phyloP scores from a whole-genome alignment of 2,329 filamentous ascomycete species.

The Claviceps citrina region DNA sequence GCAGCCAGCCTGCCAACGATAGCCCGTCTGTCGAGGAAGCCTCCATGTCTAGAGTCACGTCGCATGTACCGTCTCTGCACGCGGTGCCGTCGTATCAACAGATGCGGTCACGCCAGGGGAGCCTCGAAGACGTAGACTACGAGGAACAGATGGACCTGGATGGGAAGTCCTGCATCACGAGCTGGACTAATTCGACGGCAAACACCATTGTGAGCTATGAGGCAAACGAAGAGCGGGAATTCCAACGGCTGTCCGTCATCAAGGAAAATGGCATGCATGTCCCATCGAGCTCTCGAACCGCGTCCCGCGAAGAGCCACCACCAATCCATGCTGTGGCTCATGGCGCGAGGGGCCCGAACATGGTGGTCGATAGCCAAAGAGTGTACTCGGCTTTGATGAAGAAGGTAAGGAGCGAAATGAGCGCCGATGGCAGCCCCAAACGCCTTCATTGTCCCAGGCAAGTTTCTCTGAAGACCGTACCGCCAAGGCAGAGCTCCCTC shows the following conservation, averaged over 20 bases:
- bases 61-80: conserved; percentile 35
- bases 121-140: conserved; percentile 33
- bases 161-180: conserved; percentile 52
- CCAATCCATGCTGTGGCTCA: neutral
- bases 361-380: conserved; percentile 36
- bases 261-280: conserved; percentile 34
- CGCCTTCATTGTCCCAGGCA: neutral
- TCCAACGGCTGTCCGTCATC: conserved; percentile 48
- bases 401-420: conserved; percentile 28
- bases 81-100: conserved; percentile 29
- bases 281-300: conserved; percentile 20
- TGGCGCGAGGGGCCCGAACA: conserved; percentile 9
- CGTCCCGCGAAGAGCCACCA: neutral
- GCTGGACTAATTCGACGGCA: conserved; percentile 52
- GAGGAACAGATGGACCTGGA: conserved; percentile 26
- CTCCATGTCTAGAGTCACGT: conserved; percentile 32
- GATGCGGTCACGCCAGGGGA: conserved; percentile 37
- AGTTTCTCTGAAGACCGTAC: conserved; percentile 3
- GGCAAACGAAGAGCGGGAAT: conserved; percentile 28
- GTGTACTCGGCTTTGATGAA: conserved; percentile 52
- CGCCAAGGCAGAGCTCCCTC: conserved; percentile 8
- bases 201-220: conserved; percentile 35
- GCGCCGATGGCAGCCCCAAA: conserved; percentile 5
- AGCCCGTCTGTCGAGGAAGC: conserved; percentile 23
- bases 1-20: conserved; percentile 19